Conservation (phyloP, 805 yeast species). For the Cyberlindnera sargentensis region DNA sequence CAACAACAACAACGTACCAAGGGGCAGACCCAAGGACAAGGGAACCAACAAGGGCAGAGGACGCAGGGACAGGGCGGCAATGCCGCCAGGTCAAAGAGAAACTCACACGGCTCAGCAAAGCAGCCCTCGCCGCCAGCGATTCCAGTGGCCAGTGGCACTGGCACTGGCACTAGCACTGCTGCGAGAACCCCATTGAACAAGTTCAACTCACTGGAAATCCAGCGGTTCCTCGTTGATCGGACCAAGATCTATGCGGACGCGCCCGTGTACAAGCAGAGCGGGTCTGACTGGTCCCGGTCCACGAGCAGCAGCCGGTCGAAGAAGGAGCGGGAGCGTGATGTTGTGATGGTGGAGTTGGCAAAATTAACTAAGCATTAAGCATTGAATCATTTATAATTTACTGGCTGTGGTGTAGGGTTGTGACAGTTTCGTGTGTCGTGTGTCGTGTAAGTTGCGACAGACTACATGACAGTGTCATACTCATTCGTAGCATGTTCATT, state of each 20-base stretch:
- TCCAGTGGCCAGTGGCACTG: too few relatives aligned
- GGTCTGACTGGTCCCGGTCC: slow-evolving; percentile 10
- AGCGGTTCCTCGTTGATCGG: slow-evolving; percentile 3
- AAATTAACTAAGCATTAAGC: slow-evolving; percentile 3
- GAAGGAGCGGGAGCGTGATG: slow-evolving; percentile 9
- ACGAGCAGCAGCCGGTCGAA: neutral
- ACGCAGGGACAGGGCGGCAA: too few relatives aligned
- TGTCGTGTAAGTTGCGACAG: too few relatives aligned
- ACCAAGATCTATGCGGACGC: slow-evolving; percentile 1
- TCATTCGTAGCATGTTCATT: too few relatives aligned
- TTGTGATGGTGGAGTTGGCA: slow-evolving; percentile 9
- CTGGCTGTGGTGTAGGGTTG: too few relatives aligned
- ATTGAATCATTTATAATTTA: neutral
- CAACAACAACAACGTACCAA: neutral
- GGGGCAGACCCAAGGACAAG: neutral
- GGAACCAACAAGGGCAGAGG: neutral
- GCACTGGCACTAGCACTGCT: too few relatives aligned
- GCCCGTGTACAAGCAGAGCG: slow-evolving; percentile 2
- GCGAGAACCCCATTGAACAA: slow-evolving; percentile 1
- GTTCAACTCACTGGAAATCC: slow-evolving; percentile 11
- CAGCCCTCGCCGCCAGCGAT: neutral
- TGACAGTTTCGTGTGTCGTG: too few relatives aligned
- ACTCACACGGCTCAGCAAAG: too few relatives aligned
- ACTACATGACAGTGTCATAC: too few relatives aligned
- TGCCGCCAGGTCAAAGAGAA: too few relatives aligned